These are phyloP conservation scores for Penicillium arizonense DNA, from an alignment of 495 filamentous ascomycete genomes.

Conservation along the genomic window DNA sequence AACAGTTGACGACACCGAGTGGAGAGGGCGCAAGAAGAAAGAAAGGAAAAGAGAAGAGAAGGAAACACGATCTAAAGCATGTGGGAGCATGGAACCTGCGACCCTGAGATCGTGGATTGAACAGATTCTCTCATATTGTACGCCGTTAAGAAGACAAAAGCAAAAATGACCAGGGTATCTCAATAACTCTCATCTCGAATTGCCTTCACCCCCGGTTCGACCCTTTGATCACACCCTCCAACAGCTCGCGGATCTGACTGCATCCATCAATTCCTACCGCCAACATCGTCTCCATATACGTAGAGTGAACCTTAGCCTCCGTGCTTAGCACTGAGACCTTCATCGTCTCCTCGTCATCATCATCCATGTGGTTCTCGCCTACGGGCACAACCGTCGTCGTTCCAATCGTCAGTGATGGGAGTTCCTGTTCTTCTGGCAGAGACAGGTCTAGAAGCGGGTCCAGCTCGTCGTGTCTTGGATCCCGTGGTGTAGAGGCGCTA, in stretches of 20 bases:
- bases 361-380: constrained; percentile 36
- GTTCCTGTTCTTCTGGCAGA: constrained; percentile 79
- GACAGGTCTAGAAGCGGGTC: constrained; percentile 92
- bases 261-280: constrained; percentile 91
- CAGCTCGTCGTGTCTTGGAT: constrained; percentile 62
- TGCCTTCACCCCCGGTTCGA: constrained; percentile 21
- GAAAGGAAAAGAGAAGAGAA: no score
- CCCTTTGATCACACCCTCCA: constrained; percentile 57
- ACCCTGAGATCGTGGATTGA: no score
- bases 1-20: no score
- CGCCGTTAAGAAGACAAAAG: neutral
- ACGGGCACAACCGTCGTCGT: constrained; percentile 60
- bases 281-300: constrained; percentile 84
- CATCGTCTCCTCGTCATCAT: constrained; percentile 51
- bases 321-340: constrained; percentile 76
- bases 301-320: constrained; percentile 77
- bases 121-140: no score
- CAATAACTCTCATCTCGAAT: neutral
- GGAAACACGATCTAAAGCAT: no score
- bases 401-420: constrained; percentile 84
- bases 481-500: constrained; percentile 51
- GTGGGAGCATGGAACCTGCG: no score
- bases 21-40: no score
- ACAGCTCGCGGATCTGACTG: constrained; percentile 73
- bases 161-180: constrained; percentile 21